Evolutionary conservation across 352 stramenopile species (phyloP).

Genomic region (Phytophthora vignae): DNA sequence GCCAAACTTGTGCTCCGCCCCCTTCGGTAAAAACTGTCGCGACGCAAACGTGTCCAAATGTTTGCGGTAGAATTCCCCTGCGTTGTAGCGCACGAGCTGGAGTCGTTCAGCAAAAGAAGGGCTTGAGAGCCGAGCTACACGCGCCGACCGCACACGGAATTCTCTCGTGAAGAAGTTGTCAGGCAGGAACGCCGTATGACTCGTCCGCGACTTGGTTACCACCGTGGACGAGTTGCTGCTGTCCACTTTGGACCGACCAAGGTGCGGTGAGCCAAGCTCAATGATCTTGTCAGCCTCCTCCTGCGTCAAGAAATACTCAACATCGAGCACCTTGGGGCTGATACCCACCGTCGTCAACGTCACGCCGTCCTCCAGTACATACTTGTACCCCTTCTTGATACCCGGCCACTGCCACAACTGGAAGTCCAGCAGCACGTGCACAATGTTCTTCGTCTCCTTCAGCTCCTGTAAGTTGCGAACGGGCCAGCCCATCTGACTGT

Average conservation of each 20-base stretch:
- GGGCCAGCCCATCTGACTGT: conserved; percentile 71
- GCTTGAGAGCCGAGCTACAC: conserved; percentile 67
- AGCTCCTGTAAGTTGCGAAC: conserved; percentile 64
- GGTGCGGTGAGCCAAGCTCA: conserved; percentile 49
- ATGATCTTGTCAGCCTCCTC: conserved; percentile 68
- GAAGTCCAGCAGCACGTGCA: conserved; percentile 85
- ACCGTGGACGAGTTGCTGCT: conserved; percentile 65
- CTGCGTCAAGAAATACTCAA: conserved; percentile 71
- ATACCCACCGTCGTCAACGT: conserved; percentile 75
- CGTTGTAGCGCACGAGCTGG: conserved; percentile 78
- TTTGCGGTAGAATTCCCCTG: conserved; percentile 83
- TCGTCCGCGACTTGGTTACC: conserved; percentile 73
- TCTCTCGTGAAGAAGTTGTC: conserved; percentile 75
- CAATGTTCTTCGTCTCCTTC: conserved; percentile 58
- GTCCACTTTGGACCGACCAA: conserved; percentile 80
- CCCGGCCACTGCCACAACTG: conserved; percentile 87
- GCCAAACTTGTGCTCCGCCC: conserved; percentile 32
- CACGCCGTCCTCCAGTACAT: conserved; percentile 74
- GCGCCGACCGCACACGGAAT: conserved; percentile 67
- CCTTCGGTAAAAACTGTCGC: conserved; percentile 68
- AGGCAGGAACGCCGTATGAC: conserved; percentile 81
- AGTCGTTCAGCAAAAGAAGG: conserved; percentile 70
- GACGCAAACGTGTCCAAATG: conserved; percentile 85
- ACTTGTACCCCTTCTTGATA: conserved; percentile 82
- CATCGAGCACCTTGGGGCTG: conserved; percentile 77